Conservation (phyloP, 2,329 filamentous ascomycete species). For the Mycosphaerella arachidis region DNA sequence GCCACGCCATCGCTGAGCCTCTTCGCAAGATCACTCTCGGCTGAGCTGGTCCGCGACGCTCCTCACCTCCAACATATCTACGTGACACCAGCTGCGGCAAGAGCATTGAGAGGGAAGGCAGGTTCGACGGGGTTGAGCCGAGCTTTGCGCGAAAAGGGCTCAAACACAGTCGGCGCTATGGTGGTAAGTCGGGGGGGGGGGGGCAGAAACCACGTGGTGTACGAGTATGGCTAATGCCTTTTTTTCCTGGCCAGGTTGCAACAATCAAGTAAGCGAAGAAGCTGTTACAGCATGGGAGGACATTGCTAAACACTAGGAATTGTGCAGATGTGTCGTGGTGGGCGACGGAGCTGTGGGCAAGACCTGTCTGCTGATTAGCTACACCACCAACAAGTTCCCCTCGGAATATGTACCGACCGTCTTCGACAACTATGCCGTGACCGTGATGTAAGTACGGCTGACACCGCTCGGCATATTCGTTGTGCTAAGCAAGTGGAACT, state of each 20-base stretch:
- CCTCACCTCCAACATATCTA: not conserved
- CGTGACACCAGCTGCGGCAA: not conserved
- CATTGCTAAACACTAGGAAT: not conserved
- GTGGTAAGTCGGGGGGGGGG: not conserved
- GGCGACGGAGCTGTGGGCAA: conserved; percentile 99
- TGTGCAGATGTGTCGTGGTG: conserved; percentile 86
- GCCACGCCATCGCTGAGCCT: conserved; percentile 9
- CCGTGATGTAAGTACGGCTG: conserved; percentile 65
- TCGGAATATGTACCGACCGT: conserved; percentile 99
- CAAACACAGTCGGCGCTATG: not conserved
- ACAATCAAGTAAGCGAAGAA: conserved; percentile 30
- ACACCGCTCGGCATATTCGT: not conserved
- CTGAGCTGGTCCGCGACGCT: not conserved
- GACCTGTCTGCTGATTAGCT: conserved; percentile 97
- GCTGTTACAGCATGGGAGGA: not conserved
- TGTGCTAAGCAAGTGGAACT: conserved; percentile 15
- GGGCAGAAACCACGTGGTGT: too few species aligned
- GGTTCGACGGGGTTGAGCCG: conserved; percentile 1
- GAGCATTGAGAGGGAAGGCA: not conserved
- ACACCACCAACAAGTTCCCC: conserved; percentile 99
- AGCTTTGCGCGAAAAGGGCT: not conserved
- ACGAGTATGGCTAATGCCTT: too few species aligned
- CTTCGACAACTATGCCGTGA: conserved; percentile 99
- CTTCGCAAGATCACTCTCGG: not conserved
- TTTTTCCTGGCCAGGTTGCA: conserved; percentile 16